Base-by-base conservation (phyloP, 257 asterid genomes). In the Solanum paucissectum region DNA sequence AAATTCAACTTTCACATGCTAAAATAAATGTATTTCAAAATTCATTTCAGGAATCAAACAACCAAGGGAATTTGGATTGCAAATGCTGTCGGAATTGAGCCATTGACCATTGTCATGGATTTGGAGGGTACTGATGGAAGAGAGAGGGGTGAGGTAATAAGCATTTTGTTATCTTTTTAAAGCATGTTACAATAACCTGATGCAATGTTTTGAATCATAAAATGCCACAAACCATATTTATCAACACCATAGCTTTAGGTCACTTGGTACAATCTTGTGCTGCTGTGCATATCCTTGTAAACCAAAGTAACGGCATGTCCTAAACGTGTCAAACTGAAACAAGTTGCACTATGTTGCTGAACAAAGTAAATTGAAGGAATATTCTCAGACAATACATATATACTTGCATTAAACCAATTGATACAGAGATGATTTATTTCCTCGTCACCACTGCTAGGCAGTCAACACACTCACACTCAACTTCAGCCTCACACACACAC, bases 81-180 rank as follows among this genome's bases (percentile, higher is more conserved):
- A 14, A 89, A 89, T 87, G 94, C 94, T 44, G 89, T 86, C 42
- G 93, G 90, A 25, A 91, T 90, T n/a, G 91, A 92, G 34, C 94
- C 94, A 1, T 88, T 89, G 72, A 93, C 94, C 16, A 76, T 91
- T 23, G 92, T 90, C 84, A 91, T 93, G 90, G 95, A 93, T 86
- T 89, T 93, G 94, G 94, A 93, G 92, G 94, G 95, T 38, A 93
- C 95, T 14, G 94, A 93, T 91, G 93, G 94, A 83, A 75, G 92
- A 7, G 95, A 92, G 91, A 92, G 94, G 93, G 94, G 94, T 46
- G 92, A 93, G 94, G 95, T 92, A 89, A 16, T 58, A 79, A 40
- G 12, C 34, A 73, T 87, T 87, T 37, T 38, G 33, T 60, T 27
- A 1, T 46, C 29, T 81, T 81, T 46, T 77, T 29, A 46, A 44